Evolutionary conservation across 108 stramenopile genomes (phyloP), one percentile per base, ranked within the genome.

Genomic region (Bacterosira constricta): DNA sequence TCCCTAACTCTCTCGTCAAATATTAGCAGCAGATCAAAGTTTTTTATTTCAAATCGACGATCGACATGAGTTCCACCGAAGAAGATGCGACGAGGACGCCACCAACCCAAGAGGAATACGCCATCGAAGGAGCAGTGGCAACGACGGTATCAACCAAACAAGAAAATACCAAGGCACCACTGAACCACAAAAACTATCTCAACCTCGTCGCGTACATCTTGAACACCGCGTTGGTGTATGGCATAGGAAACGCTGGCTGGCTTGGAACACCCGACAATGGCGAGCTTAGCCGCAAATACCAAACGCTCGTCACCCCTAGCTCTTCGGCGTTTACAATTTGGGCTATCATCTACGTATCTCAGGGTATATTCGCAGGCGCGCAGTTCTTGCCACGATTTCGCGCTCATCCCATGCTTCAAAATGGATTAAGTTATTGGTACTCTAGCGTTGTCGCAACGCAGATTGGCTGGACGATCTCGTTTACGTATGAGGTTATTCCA

Each of bases 251-350:
- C 0, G 63, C 75, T 3, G 78, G 80, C 23, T 63, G 70, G 20
- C 64, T 85, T 13, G 62, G 66, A 7, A 65, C 61, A 5, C 82
- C 79, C 5, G 70, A 69, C 55, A 95, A 92, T 42, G 85, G 63
- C 18, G 80, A 80, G 37, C 50, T 91, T 1, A 82, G 82, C 4
- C 68, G 63, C 35, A 91, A 90, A 52, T 95, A 95, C 60, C 93
- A 95, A 78, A 92, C 93, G 0, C 45, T 95, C 45, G 83, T 95
- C 26, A 95, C 93, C 4, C 93, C 93, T 1, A 74, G 70, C 21
- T 83, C 79, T 0, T 64, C 47, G 37, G 88, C 93, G 27, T 95
- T 95, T 69, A 64, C 82, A 17, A 95, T 95, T 67, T 95, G 93
- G 93, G 85, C 82, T 11, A 50, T 91, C 20, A 94, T 94, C 52